A percentile compares a stretch with the other conserved stretches of the same genome.
These are phyloP conservation scores for Pythium utonaiense DNA, from an alignment of 352 stramenopile genomes.

Conservation along the genomic window DNA sequence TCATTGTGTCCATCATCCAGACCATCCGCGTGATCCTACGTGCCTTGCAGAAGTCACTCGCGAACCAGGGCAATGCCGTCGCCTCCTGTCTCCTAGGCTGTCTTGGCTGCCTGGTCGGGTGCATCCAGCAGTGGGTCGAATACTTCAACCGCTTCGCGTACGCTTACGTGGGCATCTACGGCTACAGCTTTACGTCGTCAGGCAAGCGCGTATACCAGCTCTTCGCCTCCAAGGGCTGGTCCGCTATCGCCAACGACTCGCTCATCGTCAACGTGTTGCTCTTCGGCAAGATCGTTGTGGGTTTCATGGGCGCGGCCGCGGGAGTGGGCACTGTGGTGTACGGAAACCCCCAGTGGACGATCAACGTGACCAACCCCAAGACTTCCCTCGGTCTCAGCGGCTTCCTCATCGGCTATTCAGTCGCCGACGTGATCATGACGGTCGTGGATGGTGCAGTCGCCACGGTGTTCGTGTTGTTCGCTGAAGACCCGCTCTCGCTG, in stretches of 20 bases:
- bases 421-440: slow-evolving; percentile 49
- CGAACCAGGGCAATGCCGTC: slow-evolving; percentile 50
- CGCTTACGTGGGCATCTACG: slow-evolving; percentile 71
- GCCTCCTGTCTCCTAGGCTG: slow-evolving; percentile 43
- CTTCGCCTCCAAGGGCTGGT: slow-evolving; percentile 56
- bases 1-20: slow-evolving; percentile 69
- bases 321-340: slow-evolving; percentile 35
- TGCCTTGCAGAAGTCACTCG: slow-evolving; percentile 34
- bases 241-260: slow-evolving; percentile 65
- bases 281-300: slow-evolving; percentile 56
- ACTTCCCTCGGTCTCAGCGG: slow-evolving; percentile 38
- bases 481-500: slow-evolving; percentile 45
- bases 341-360: slow-evolving; percentile 37
- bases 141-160: slow-evolving; percentile 81
- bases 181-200: slow-evolving; percentile 47
- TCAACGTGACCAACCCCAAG: slow-evolving; percentile 44
- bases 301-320: slow-evolving; percentile 45
- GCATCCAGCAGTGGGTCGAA: slow-evolving; percentile 57
- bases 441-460: slow-evolving; percentile 44
- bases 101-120: slow-evolving; percentile 52
- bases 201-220: slow-evolving; percentile 53
- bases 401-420: slow-evolving; percentile 50
- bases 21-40: slow-evolving; percentile 47
- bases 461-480: slow-evolving; percentile 56
- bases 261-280: slow-evolving; percentile 61